Base-by-base conservation (phyloP, 2,329 filamentous ascomycete species). In the Chlorencoelia australis region DNA sequence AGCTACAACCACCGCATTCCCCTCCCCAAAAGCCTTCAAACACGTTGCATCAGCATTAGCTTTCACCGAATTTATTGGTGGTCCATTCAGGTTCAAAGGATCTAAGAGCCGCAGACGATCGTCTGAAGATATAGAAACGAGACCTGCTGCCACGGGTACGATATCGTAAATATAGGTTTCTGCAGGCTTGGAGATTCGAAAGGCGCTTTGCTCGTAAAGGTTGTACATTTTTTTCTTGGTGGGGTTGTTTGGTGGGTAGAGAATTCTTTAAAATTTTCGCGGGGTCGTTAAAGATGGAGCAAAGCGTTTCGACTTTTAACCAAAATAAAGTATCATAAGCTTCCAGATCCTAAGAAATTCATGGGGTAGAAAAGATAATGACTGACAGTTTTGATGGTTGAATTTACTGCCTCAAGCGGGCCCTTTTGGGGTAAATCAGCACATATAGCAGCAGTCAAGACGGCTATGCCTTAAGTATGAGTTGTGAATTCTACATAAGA, bases 101-200 rank as follows among this genome's bases (percentile, higher is more conserved):
- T 82, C 69, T 45, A 87, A 70, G 13, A 84, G 59, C 18, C 73
- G 70, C 14, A 88, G 64, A n/a, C 66, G 69, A 58, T 84, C 75
- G 59, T 86, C 79, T 0, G 82, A 84, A 3, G 77, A 72, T 39
- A 82, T 80, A 11, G 73, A 38, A 32, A 50, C 55, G 8, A 59
- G 33, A 11, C 51, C 50, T 18, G 33, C 45, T 7, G 47, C 38
- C 9, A 53, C 31, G 7, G 52, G 47, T 6, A 57, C 53, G 36
- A 69, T 54, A 16, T 62, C 55, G 48, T 67, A 69, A 35, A 68
- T 58, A 46, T 69, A 69, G 6, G 59, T 54, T 10, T 47, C 45
- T 37, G 31, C 27, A 13, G 57, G 48, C 6, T 41, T 38, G n/a
- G 46, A 30, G 34, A 59, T 42, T 9, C 49, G 34, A 35, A 51